Evolutionary conservation across 371 early-diverging fungal genomes (phyloP), one percentile per base, ranked within the genome.

Genomic region (Hamiltosporidium magnivora): DNA sequence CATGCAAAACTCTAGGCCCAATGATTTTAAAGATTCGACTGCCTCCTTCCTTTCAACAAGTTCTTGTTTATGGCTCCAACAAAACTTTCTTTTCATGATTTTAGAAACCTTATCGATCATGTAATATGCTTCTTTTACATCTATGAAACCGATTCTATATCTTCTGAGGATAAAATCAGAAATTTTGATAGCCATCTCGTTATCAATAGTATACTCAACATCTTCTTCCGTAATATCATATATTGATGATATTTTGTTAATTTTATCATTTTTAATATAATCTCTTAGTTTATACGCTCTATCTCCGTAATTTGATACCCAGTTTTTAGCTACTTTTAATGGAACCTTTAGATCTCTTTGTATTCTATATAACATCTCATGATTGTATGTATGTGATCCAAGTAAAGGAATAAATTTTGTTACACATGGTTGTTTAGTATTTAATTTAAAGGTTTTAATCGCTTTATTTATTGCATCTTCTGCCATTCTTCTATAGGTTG

Each of bases 401-500:
- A 78, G 39, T 1, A 78, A 42, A 11, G 52, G 39, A 1, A 78
- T 42, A 58, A 68, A 46, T 42, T 67, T 64, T 2, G 79, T 80
- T 9, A 74, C 61, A 58, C 79, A 76, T 14, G 25, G 14, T 49
- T 62, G 60, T 37, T 40, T 25, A 70, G 67, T 58, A 72, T 25
- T 25, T 25, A 83, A 56, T 65, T 76, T 78, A 74, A 86, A 91
- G 12, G 78, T 83, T 65, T 86, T 77, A 44, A 95, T 86, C 11
- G 95, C 95, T 66, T 83, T 75, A 76, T 94, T 92, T 44, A 96
- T 86, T 0, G 95, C 89, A 73, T 96, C 94, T 74, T 92, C 85
- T 38, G 97, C 97, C 96, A 96, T 96, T 66, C 87, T 87, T 70
- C 99, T 87, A 82, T 91, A 96, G 0, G 95, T 96, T 0, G 97